Conservation (phyloP, 345 rosid species). For the Euphorbia lathyris region DNA sequence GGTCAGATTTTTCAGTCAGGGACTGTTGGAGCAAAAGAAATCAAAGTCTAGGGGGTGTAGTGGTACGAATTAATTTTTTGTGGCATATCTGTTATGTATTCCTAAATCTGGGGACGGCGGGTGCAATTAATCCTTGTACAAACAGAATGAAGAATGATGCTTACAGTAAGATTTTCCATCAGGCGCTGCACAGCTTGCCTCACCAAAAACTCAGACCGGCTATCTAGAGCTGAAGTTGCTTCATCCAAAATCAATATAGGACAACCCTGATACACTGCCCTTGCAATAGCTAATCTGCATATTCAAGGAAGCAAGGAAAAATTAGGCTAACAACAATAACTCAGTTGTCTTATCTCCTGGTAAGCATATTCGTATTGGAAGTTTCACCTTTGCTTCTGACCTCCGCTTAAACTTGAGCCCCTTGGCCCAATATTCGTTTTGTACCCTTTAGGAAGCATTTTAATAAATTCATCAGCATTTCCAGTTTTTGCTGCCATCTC, state of each 20-base stretch:
- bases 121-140: background rate
- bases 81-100: too few relatives aligned
- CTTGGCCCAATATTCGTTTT: slow-evolving; percentile 73
- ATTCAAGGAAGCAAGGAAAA: slow-evolving; percentile 5
- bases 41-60: too few relatives aligned
- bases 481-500: slow-evolving; percentile 66
- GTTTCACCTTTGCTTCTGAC: slow-evolving; percentile 87
- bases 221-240: slow-evolving; percentile 96
- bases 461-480: slow-evolving; percentile 87
- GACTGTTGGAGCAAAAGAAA: too few relatives aligned
- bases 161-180: slow-evolving; percentile 81
- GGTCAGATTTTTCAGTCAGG: too few relatives aligned
- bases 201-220: slow-evolving; percentile 79
- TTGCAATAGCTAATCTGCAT: slow-evolving; percentile 84
- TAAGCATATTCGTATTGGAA: background rate
- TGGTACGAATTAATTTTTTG: too few relatives aligned
- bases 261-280: slow-evolving; percentile 82
- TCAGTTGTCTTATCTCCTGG: background rate
- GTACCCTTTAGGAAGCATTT: slow-evolving; percentile 74
- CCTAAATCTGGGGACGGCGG: too few relatives aligned
- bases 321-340: background rate
- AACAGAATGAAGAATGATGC: slow-evolving; percentile 10
- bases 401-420: slow-evolving; percentile 90
- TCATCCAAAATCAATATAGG: slow-evolving; percentile 88
- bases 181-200: slow-evolving; percentile 79